Conservation (phyloP, 2,329 filamentous ascomycete genomes). For the Epichloe scottii region DNA sequence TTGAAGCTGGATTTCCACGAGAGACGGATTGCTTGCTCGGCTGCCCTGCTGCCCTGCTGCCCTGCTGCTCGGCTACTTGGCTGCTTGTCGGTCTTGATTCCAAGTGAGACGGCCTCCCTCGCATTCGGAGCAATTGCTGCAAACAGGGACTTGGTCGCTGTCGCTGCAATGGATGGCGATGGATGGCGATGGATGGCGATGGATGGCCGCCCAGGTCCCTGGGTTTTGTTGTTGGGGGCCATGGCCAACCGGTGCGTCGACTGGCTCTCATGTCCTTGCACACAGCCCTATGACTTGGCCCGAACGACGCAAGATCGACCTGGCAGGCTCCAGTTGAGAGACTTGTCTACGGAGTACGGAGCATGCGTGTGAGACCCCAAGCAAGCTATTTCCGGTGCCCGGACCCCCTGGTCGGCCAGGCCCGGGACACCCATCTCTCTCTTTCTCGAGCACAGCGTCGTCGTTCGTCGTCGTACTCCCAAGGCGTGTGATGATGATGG, state of each 20-base stretch:
- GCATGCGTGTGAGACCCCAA: neutral
- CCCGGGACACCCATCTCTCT: neutral
- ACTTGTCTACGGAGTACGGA: neutral
- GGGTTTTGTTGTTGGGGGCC: neutral
- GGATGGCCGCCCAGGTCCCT: neutral
- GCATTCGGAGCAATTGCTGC: too few species aligned
- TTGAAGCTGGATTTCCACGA: too few species aligned
- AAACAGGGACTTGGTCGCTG: too few species aligned
- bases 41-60: too few species aligned
- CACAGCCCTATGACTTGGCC: conserved; percentile 7
- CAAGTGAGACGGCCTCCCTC: too few species aligned
- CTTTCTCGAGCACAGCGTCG: neutral
- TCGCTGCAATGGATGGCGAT: neutral
- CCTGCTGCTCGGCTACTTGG: too few species aligned
- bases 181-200: too few species aligned
- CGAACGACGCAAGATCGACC: conserved; percentile 3
- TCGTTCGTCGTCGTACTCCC: neutral
- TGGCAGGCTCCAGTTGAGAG: neutral
- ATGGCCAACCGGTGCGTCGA: neutral
- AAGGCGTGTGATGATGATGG: conserved; percentile 1
- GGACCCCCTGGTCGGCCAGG: neutral
- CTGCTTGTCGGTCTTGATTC: too few species aligned
- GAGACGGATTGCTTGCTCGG: too few species aligned
- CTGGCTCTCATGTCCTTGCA: neutral
- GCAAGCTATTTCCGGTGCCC: conserved; percentile 7